A percentile compares a stretch with the other conserved stretches of the same genome.
These are phyloP conservation scores for Nowakowskiella sp. DNA, from an alignment of 192 early-diverging fungal genomes.

Conservation along the genomic window DNA sequence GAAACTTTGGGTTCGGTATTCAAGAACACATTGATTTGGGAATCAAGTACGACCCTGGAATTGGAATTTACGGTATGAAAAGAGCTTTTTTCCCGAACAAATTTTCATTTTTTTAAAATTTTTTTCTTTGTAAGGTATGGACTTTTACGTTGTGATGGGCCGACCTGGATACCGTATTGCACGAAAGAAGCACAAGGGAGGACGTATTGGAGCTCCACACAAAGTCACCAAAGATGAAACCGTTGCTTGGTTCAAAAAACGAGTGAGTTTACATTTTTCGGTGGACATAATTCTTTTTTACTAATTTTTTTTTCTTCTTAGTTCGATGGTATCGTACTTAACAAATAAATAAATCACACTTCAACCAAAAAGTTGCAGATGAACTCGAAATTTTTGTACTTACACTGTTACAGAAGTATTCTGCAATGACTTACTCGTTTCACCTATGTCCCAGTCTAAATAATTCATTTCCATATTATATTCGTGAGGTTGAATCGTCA, in stretches of 20 bases:
- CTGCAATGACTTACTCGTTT: no score
- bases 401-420: no score
- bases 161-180: constrained; percentile 94
- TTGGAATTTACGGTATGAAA: constrained; percentile 90
- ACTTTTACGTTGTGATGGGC: constrained; percentile 98
- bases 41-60: constrained; percentile 99
- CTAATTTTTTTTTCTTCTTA: constrained; percentile 21
- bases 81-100: constrained; percentile 26
- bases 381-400: no score
- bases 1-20: constrained; percentile 99
- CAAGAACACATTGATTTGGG: constrained; percentile 99
- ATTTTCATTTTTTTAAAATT: constrained; percentile 2
- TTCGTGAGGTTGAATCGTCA: no score
- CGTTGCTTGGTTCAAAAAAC: constrained; percentile 96
- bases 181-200: constrained; percentile 79
- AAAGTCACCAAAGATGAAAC: constrained; percentile 93
- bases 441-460: no score
- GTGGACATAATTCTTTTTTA: not conserved
- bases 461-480: no score
- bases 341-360: constrained; percentile 75
- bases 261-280: constrained; percentile 35
- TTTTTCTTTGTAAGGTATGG: constrained; percentile 57
- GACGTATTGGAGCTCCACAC: constrained; percentile 84
- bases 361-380: no score
- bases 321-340: constrained; percentile 82